Conservation (phyloP, 2,329 filamentous ascomycete species). For the Venturia pyrina region DNA sequence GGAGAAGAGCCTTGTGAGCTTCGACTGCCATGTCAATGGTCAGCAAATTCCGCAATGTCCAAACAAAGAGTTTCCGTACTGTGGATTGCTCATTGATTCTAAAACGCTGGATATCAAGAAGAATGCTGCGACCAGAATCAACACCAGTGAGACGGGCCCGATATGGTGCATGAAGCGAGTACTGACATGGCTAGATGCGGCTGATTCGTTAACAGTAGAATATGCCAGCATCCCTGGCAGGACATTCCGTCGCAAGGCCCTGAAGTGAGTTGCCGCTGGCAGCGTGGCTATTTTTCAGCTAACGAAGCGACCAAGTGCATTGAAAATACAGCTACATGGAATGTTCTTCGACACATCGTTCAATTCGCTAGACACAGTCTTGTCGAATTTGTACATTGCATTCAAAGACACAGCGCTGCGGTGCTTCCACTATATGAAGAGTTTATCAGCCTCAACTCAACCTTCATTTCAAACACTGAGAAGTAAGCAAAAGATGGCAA, state of each 20-base stretch:
- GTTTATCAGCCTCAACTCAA: conserved; percentile 46
- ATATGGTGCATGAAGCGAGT: neutral
- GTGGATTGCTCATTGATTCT: conserved; percentile 69
- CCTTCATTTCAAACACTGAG: conserved; percentile 53
- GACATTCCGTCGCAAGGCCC: conserved; percentile 68
- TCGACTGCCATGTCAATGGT: conserved; percentile 54
- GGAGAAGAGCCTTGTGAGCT: conserved; percentile 77
- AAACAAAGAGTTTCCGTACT: conserved; percentile 68
- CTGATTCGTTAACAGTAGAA: conserved; percentile 71
- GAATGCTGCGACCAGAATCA: conserved; percentile 23
- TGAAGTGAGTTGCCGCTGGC: conserved; percentile 42
- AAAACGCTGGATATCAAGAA: conserved; percentile 59
- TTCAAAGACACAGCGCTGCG: conserved; percentile 74
- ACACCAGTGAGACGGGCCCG: neutral
- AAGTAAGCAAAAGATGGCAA: no score
- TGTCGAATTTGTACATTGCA: conserved; percentile 63
- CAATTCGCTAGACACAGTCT: conserved; percentile 60
- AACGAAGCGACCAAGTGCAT: conserved; percentile 33
- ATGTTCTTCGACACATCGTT: conserved; percentile 76
- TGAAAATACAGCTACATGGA: conserved; percentile 75
- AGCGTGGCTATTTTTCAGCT: conserved; percentile 4
- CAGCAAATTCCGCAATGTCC: conserved; percentile 29
- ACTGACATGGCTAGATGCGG: conserved; percentile 33
- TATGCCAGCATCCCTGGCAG: conserved; percentile 61
- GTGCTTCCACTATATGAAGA: conserved; percentile 50